Conservation (phyloP, 495 filamentous ascomycete genomes). For the Astrocystis sublimbata region DNA sequence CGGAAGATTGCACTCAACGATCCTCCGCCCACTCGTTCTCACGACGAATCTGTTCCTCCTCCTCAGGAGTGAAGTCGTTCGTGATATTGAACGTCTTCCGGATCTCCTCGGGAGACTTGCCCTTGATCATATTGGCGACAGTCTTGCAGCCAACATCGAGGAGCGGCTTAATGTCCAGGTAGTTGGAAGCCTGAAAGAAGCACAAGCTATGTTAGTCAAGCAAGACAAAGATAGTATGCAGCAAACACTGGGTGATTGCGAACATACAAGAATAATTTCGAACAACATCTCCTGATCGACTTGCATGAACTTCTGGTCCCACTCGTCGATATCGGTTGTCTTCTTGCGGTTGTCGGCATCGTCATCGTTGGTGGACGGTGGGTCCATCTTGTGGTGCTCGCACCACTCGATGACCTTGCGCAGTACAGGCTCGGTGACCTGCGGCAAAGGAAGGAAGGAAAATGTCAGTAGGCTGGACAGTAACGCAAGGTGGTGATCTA, state of each 20-base stretch:
- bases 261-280: conserved; percentile 92
- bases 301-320: conserved; percentile 99
- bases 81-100: conserved; percentile 83
- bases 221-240: not conserved
- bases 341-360: conserved; percentile 95
- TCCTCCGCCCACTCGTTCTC: conserved; percentile 88
- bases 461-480: not conserved
- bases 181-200: conserved; percentile 64
- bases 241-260: no score
- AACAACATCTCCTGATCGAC: conserved; percentile 99
- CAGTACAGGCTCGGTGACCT: conserved; percentile 93
- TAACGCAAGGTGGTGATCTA: not conserved
- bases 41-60: conserved; percentile 79
- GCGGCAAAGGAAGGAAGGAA: not conserved
- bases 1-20: conserved; percentile 44
- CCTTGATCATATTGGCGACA: conserved; percentile 86
- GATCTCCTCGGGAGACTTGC: conserved; percentile 79
- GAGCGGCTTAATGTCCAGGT: conserved; percentile 79
- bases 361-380: conserved; percentile 72
- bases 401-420: conserved; percentile 98
- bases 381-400: conserved; percentile 86
- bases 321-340: conserved; percentile 98
- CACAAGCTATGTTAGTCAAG: conserved; percentile 13
- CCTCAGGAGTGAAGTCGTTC: conserved; percentile 80
- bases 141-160: conserved; percentile 84